Evolutionary conservation across 2,329 filamentous ascomycete genomes (phyloP).

Genomic region (Colletotrichum sp.): DNA sequence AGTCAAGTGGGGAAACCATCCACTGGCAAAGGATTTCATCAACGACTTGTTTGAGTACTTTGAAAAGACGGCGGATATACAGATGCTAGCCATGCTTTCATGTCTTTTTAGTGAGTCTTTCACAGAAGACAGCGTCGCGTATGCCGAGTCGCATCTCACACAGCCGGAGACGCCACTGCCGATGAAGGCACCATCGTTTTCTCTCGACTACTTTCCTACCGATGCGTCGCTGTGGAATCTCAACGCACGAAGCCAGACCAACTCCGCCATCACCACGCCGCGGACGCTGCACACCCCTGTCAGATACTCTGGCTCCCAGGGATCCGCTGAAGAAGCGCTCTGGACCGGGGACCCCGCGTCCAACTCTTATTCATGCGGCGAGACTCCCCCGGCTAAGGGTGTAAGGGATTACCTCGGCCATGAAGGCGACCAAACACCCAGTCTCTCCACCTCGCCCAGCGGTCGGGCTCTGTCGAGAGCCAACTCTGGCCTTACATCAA

Average conservation of each 20-base stretch:
- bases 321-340: slow-evolving; percentile 55
- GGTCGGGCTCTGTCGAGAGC: slow-evolving; percentile 56
- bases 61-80: slow-evolving; percentile 66
- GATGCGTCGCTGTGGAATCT: slow-evolving; percentile 59
- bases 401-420: slow-evolving; percentile 46
- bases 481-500: slow-evolving; percentile 61
- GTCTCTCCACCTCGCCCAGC: slow-evolving; percentile 65
- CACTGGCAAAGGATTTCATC: slow-evolving; percentile 66
- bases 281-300: slow-evolving; percentile 61
- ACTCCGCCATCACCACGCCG: slow-evolving; percentile 62
- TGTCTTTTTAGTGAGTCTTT: slow-evolving; percentile 71
- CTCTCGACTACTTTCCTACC: slow-evolving; percentile 69
- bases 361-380: slow-evolving; percentile 65
- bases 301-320: slow-evolving; percentile 58
- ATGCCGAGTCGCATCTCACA: slow-evolving; percentile 60
- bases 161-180: slow-evolving; percentile 67
- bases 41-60: slow-evolving; percentile 68
- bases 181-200: slow-evolving; percentile 70
- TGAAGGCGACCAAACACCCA: slow-evolving; percentile 53
- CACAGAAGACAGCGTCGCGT: slow-evolving; percentile 59
- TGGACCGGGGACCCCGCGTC: slow-evolving; percentile 60
- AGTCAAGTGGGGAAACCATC: slow-evolving; percentile 73
- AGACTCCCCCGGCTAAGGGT: slow-evolving; percentile 61
- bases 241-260: slow-evolving; percentile 55
- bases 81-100: slow-evolving; percentile 76